A percentile compares a stretch with the other conserved stretches of the same genome.
phyloP scores from a whole-genome alignment of 345 rosid genomes.

The Citrus australasica region DNA sequence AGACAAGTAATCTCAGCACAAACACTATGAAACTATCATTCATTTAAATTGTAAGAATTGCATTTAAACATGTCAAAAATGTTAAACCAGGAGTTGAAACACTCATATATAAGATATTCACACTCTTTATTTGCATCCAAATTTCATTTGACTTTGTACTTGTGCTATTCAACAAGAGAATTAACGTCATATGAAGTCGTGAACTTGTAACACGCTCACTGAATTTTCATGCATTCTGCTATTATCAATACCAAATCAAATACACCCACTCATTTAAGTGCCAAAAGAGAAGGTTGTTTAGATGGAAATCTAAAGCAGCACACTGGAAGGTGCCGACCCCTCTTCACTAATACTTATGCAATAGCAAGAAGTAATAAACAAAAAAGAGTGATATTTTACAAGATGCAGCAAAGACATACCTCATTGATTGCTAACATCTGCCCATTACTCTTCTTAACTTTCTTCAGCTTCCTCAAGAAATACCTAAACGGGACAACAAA shows the following conservation, averaged over 20 bases:
- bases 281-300: neutral
- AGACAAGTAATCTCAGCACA: neutral
- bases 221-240: neutral
- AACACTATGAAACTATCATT: no score
- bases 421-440: conserved; percentile 15
- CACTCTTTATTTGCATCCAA: no score
- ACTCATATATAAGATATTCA: no score
- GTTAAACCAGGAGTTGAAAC: no score
- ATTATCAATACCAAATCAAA: neutral
- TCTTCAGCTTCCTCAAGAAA: conserved; percentile 20
- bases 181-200: no score
- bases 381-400: neutral
- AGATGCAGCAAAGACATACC: neutral
- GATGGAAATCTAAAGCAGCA: neutral
- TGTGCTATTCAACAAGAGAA: no score
- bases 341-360: neutral
- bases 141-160: no score
- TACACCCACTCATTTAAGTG: neutral
- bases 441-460: conserved; percentile 17
- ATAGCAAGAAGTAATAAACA: neutral
- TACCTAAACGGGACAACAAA: neutral
- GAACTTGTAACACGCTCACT: no score
- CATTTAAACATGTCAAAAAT: no score
- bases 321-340: neutral
- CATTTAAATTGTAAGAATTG: no score